Percentiles rank a stretch among this genome's conserved stretches.
Evolutionary conservation across 345 rosid species (phyloP).

Genomic region (Melaleuca quinquenervia): DNA sequence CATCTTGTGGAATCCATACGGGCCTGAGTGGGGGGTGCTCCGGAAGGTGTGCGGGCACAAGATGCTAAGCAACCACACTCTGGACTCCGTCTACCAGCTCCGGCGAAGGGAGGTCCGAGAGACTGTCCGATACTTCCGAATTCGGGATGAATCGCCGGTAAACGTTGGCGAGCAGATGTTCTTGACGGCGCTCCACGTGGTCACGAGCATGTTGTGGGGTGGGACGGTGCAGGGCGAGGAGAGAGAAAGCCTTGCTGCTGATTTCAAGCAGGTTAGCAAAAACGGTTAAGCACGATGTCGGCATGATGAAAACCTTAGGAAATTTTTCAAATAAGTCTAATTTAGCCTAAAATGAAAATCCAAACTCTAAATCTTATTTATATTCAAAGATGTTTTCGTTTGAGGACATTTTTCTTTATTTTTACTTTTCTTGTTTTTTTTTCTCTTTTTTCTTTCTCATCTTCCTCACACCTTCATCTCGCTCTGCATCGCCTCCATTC

Average conservation of each 20-base stretch:
- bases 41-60: slow-evolving; percentile 19
- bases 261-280: slow-evolving; percentile 13
- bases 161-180: slow-evolving; percentile 23
- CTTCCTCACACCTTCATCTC: background rate
- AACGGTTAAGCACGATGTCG: background rate
- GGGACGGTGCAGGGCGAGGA: slow-evolving; percentile 24
- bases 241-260: slow-evolving; percentile 10
- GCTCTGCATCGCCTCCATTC: background rate
- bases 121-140: slow-evolving; percentile 5
- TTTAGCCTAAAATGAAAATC: no score
- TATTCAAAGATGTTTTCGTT: no score
- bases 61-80: slow-evolving; percentile 15
- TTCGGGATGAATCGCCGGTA: slow-evolving; percentile 13
- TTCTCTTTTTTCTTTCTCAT: no score
- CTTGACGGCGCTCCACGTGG: slow-evolving; percentile 23
- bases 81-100: slow-evolving; percentile 21
- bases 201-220: slow-evolving; percentile 42
- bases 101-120: slow-evolving; percentile 19
- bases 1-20: slow-evolving; percentile 22
- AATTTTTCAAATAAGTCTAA: no score
- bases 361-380: background rate
- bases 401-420: background rate
- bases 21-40: slow-evolving; percentile 30
- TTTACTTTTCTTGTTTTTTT: no score
- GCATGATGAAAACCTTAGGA: no score